Base-by-base conservation (phyloP, 2,329 filamentous ascomycete species). In the Colletotrichum zoysiae region DNA sequence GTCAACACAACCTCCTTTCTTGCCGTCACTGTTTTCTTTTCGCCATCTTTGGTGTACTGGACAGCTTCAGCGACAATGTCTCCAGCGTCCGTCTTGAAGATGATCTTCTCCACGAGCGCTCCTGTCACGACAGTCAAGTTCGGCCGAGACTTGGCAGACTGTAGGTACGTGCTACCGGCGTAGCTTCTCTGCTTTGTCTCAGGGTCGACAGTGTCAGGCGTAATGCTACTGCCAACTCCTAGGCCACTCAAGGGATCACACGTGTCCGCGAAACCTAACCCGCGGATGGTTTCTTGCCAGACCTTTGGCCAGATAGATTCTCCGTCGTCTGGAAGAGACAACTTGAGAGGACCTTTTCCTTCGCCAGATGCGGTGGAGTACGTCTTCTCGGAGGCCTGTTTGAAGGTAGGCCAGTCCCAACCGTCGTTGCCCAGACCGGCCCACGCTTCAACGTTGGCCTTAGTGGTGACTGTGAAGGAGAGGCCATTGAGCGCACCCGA, bases 1-100 rank as follows among this genome's bases (percentile, higher is more conserved):
- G 80, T 78, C 5, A 87, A 57, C 35, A 86, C 81, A 3, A 86
- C 80, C 69, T 86, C 84, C 35, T 76, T 80, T 2, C 72, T 74
- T 1, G 80, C 81, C 8, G 56, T 70, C 14, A 78, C 71, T 0
- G 58, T 75, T 42, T 70, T 74, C 14, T 57, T 74, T 44, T 69
- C 71, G 20, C 63, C 72, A 20, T 65, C 64, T 44, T 73, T 63
- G 48, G 60, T 60, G 65, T 71, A 71, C 7, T 76, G 69, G 26
- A 79, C 74, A 4, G 73, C 76, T n/a, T 71, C 75, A 5, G 77
- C 78, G 6, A 75, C 62, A 9, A 67, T 53, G 0, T 62, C 68
- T 3, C 62, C 65, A 23, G 58, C 51, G 18, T 61, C 67, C 2
- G 66, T 51, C n/a, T 71, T 76, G 30, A 79, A 75, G n/a, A 77